Evolutionary conservation across 2,329 filamentous ascomycete species (phyloP).

Genomic region (Ceratocystis smalleyi): DNA sequence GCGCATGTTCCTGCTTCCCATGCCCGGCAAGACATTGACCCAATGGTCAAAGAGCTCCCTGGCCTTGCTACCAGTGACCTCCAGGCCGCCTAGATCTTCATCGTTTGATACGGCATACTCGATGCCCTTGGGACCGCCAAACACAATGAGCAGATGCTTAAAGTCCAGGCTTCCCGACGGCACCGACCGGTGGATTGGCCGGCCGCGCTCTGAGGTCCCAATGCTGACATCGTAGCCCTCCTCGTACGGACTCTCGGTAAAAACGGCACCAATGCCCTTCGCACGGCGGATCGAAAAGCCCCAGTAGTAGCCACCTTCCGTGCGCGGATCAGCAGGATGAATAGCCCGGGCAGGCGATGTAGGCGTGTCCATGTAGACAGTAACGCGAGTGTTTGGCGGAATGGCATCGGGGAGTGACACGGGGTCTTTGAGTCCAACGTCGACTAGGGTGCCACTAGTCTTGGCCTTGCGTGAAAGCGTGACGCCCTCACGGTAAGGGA

Average conservation of each 20-base stretch:
- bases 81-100: constrained; percentile 39
- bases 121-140: constrained; percentile 66
- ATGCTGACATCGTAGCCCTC: constrained; percentile 71
- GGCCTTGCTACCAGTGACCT: constrained; percentile 47
- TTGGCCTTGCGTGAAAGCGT: constrained; percentile 31
- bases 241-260: constrained; percentile 60
- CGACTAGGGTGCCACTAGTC: constrained; percentile 38
- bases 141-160: constrained; percentile 60
- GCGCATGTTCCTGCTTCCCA: constrained; percentile 67
- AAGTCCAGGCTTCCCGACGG: constrained; percentile 29
- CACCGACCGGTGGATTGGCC: constrained; percentile 33
- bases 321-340: constrained; percentile 51
- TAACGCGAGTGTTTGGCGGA: constrained; percentile 57
- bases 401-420: constrained; percentile 44
- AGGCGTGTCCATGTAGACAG: constrained; percentile 46
- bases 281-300: constrained; percentile 59
- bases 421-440: constrained; percentile 40
- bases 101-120: constrained; percentile 57
- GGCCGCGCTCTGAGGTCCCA: constrained; percentile 66
- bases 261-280: constrained; percentile 51
- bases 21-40: constrained; percentile 65
- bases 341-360: constrained; percentile 36
- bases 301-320: constrained; percentile 73
- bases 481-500: constrained; percentile 65
- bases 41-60: constrained; percentile 67